These are phyloP conservation scores for Vigna nakashimae DNA, from an alignment of 306 rosid species.

Conservation along the genomic window DNA sequence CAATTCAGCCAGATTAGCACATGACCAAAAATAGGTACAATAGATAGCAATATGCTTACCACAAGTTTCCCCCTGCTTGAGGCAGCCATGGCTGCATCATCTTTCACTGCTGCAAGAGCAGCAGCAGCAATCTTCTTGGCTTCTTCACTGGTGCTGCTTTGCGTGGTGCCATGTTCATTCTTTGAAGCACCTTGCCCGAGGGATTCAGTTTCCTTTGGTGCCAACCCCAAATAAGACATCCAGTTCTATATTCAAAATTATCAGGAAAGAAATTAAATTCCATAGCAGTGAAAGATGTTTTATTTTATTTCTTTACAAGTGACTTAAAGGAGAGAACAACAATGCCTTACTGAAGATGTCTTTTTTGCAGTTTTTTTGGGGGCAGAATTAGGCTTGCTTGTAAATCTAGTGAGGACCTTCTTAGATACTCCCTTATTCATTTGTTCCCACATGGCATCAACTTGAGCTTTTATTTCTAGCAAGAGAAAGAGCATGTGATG, in stretches of 20 bases:
- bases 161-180: conserved; percentile 46
- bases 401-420: conserved; percentile 55
- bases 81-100: conserved; percentile 53
- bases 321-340: conserved; percentile 14
- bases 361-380: conserved; percentile 61
- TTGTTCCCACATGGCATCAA: conserved; percentile 88
- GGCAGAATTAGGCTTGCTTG: conserved; percentile 56
- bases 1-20: conserved; percentile 31
- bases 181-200: conserved; percentile 46
- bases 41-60: conserved; percentile 52
- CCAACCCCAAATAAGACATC: conserved; percentile 81
- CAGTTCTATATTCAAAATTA: conserved; percentile 63
- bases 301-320: background rate
- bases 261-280: conserved; percentile 39
- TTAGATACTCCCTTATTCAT: conserved; percentile 89
- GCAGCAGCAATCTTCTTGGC: conserved; percentile 84
- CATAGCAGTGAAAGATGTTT: conserved; percentile 7
- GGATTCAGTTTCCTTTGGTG: conserved; percentile 63
- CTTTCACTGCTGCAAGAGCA: conserved; percentile 75
- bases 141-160: conserved; percentile 63
- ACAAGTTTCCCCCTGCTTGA: conserved; percentile 82
- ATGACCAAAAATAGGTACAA: conserved; percentile 7
- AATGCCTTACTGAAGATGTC: conserved; percentile 71
- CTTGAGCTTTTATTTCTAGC: conserved; percentile 76
- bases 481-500: conserved; percentile 39